phyloP scores from a whole-genome alignment of 2,329 filamentous ascomycete genomes.

The Knoxdaviesia proteae region DNA sequence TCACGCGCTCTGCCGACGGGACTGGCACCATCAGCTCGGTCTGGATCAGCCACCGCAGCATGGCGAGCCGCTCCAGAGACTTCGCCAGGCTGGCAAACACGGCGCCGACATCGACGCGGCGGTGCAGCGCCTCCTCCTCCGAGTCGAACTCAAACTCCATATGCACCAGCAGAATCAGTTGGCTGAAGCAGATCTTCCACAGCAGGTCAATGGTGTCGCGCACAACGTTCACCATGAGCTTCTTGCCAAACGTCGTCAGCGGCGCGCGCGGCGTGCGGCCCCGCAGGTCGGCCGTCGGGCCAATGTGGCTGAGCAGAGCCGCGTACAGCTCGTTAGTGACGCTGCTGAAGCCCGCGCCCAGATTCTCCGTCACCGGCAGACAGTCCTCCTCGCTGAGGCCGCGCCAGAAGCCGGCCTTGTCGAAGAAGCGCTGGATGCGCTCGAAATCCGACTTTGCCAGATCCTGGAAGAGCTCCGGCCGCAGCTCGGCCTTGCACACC shows the following conservation, averaged over 20 bases:
- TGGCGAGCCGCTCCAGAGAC: conserved; percentile 52
- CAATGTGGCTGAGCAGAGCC: conserved; percentile 18
- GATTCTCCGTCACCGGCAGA: conserved; percentile 41
- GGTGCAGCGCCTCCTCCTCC: conserved; percentile 42
- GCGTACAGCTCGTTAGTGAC: conserved; percentile 34
- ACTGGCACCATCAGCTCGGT: conserved; percentile 33
- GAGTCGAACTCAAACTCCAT: conserved; percentile 67
- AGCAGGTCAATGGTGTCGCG: conserved; percentile 60
- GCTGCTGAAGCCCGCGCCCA: conserved; percentile 44
- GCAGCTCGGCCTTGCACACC: conserved; percentile 44
- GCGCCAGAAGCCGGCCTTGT: conserved; percentile 56
- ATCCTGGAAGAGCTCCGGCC: conserved; percentile 55
- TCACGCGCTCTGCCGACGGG: conserved; percentile 17
- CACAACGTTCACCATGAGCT: conserved; percentile 51
- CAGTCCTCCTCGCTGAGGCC: conserved; percentile 70
- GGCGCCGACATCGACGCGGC: conserved; percentile 41
- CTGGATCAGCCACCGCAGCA: conserved; percentile 48
- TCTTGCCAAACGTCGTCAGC: conserved; percentile 57
- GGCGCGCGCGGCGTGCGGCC: conserved; percentile 19
- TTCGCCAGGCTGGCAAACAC: conserved; percentile 50
- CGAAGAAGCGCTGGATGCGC: conserved; percentile 58
- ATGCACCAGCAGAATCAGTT: conserved; percentile 66
- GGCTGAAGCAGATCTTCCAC: conserved; percentile 56
- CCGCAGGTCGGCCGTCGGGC: conserved; percentile 10
- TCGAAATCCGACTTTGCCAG: conserved; percentile 49